These are phyloP conservation scores for Phlyctochytrium bullatum DNA, from an alignment of 192 early-diverging fungal genomes.

Conservation along the genomic window DNA sequence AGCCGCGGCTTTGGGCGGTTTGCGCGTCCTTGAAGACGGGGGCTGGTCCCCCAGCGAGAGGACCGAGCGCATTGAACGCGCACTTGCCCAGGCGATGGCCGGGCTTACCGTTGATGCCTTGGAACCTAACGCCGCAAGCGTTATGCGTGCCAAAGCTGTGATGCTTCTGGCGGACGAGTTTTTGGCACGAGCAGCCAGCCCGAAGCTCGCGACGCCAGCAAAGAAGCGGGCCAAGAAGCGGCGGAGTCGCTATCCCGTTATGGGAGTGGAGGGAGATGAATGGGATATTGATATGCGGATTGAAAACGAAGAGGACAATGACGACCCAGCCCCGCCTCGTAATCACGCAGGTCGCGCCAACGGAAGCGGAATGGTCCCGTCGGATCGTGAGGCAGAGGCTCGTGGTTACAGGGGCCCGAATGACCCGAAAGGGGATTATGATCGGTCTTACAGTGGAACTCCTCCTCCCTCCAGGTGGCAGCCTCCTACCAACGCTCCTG, in stretches of 20 bases:
- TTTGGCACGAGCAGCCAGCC: slow-evolving; percentile 28
- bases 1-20: slow-evolving; percentile 31
- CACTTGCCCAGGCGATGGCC: slow-evolving; percentile 29
- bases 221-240: slow-evolving; percentile 20
- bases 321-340: background rate
- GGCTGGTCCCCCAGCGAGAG: slow-evolving; percentile 19
- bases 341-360: too few relatives aligned
- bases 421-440: background rate
- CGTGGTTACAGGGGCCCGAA: background rate
- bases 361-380: too few relatives aligned
- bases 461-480: background rate
- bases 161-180: slow-evolving; percentile 35
- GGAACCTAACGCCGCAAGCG: slow-evolving; percentile 33
- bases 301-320: background rate
- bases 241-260: slow-evolving; percentile 9
- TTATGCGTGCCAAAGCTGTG: slow-evolving; percentile 36
- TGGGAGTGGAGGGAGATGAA: slow-evolving; percentile 9
- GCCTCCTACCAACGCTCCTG: background rate
- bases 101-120: slow-evolving; percentile 35
- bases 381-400: background rate
- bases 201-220: slow-evolving; percentile 23
- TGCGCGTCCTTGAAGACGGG: slow-evolving; percentile 20
- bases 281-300: slow-evolving; percentile 7
- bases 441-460: background rate
- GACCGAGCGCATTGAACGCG: slow-evolving; percentile 29